Evolutionary conservation across 768 basidiomycete species (phyloP), one percentile per base, ranked within the genome.

Genomic region (Auriscalpium orientale): DNA sequence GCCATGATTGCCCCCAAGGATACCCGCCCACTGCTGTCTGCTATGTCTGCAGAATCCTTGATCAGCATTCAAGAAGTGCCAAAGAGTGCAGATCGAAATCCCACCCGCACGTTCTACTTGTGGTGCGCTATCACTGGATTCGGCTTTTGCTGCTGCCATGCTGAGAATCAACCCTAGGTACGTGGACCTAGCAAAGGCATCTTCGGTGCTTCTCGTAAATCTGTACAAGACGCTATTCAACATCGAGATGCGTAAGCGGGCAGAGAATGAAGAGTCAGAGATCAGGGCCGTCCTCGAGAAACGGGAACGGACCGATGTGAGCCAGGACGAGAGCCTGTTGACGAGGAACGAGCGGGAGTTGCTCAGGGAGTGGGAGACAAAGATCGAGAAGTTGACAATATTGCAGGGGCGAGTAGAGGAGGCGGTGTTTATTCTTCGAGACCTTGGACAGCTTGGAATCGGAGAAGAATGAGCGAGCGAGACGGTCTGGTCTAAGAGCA

Each of bases 31-130:
- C 72, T 91, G 46, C 76, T 98, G 53, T 80, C 89, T 18, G 81
- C 83, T 3, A 79, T 99, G 50, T 84, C 91, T 12, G 76, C 84
- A 2, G 85, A 95, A 65, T 86, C 84, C 36, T 67, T 98, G 53
- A 84, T 98, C 63, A 91, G 89, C 65, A 86, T 89, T 11, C 93
- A 97, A 73, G 95, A 98, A 70, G 87, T 98, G 2, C 89, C 97
- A 5, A 89, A 88, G 70, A 89, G 85, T 62, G 85, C 88, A 20
- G 93, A 95, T 67, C 87, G 93, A 49, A 91, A 91, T 68, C 90
- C 93, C 4, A 81, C 86, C 0, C 79, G 92, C 22, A 94, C 87
- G 49, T 90, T 93, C 68, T 98, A 91, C 72, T 81, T 98, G 35
- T 98, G 95, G 95, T 92, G 57, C 35, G 76, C 62, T 18, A 22